A percentile compares a stretch with the other conserved stretches of the same genome.
Conservation (phyloP, 352 stramenopile genomes). For the Phytophthora quininea region DNA sequence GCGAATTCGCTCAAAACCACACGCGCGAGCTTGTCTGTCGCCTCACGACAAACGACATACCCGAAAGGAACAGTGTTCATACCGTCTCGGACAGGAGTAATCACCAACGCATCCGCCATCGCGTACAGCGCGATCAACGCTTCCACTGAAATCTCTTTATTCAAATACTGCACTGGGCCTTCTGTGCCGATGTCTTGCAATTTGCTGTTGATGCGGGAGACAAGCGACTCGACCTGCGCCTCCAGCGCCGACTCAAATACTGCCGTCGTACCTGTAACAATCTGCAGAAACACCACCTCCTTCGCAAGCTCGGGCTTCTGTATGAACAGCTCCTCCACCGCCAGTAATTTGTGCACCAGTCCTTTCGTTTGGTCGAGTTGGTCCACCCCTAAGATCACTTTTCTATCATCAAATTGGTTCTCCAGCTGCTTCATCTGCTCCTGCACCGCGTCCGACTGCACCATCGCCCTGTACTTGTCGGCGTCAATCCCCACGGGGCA, state of each 20-base stretch:
- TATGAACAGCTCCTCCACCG: slow-evolving; percentile 89
- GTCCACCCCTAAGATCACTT: slow-evolving; percentile 87
- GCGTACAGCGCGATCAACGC: slow-evolving; percentile 90
- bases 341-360: slow-evolving; percentile 91
- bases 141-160: slow-evolving; percentile 87
- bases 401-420: slow-evolving; percentile 76
- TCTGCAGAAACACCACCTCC: slow-evolving; percentile 95
- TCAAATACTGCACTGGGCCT: slow-evolving; percentile 91
- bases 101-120: slow-evolving; percentile 81
- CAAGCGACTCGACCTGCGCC: slow-evolving; percentile 88
- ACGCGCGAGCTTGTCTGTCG: slow-evolving; percentile 64
- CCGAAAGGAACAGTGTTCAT: slow-evolving; percentile 94
- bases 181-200: slow-evolving; percentile 89
- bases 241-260: slow-evolving; percentile 72
- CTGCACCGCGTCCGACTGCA: slow-evolving; percentile 64
- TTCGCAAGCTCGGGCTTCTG: slow-evolving; percentile 89
- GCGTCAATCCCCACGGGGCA: slow-evolving; percentile 89
- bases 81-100: slow-evolving; percentile 88
- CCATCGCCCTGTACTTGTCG: slow-evolving; percentile 76
- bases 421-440: slow-evolving; percentile 67
- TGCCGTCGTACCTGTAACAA: slow-evolving; percentile 68
- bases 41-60: slow-evolving; percentile 89
- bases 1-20: slow-evolving; percentile 93
- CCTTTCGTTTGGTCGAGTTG: slow-evolving; percentile 90
- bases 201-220: slow-evolving; percentile 93